A percentile compares a stretch with the other conserved stretches of the same genome.
Conservation (phyloP, 2,329 filamentous ascomycete genomes). For the Monosporascus sp. region DNA sequence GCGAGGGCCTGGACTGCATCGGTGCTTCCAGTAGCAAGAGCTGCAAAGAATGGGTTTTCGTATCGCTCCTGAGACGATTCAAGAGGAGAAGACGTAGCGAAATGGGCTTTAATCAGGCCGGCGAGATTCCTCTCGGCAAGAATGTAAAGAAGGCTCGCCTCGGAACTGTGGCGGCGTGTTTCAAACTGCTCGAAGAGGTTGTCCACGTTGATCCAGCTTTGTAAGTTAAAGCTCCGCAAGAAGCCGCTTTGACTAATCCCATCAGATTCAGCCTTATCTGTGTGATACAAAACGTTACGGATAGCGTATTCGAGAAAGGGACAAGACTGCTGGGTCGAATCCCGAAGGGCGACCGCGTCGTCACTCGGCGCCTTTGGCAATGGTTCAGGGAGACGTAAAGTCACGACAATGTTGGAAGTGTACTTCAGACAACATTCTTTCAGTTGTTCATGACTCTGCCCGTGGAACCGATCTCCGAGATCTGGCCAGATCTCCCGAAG, state of each 20-base stretch:
- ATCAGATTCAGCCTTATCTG: slow-evolving; percentile 27
- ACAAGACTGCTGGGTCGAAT: slow-evolving; percentile 19
- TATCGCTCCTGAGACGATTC: slow-evolving; percentile 1
- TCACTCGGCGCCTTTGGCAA: slow-evolving; percentile 4
- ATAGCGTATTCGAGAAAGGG: slow-evolving; percentile 44
- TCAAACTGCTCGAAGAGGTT: slow-evolving; percentile 27
- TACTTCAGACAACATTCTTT: slow-evolving; percentile 40
- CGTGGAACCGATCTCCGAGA: slow-evolving; percentile 24
- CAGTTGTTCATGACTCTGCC: slow-evolving; percentile 37
- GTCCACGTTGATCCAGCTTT: slow-evolving; percentile 23
- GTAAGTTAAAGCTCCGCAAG: slow-evolving; percentile 21
- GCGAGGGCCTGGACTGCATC: neutral
- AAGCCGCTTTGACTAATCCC: slow-evolving; percentile 26
- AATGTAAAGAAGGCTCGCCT: slow-evolving; percentile 28
- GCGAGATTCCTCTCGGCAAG: slow-evolving; percentile 24
- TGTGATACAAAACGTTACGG: slow-evolving; percentile 35
- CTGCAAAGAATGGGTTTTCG: slow-evolving; percentile 1
- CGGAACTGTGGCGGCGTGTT: slow-evolving; percentile 16
- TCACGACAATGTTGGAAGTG: slow-evolving; percentile 22
- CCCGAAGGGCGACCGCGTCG: slow-evolving; percentile 13
- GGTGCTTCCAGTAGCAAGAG: slow-evolving; percentile 11
- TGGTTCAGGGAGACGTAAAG: slow-evolving; percentile 11
- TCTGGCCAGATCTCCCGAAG: slow-evolving; percentile 25
- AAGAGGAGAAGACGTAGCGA: neutral
- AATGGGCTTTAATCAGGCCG: neutral